phyloP scores from a whole-genome alignment of 1,284 basidiomycete genomes.

The Cystobasidium slooffiae region DNA sequence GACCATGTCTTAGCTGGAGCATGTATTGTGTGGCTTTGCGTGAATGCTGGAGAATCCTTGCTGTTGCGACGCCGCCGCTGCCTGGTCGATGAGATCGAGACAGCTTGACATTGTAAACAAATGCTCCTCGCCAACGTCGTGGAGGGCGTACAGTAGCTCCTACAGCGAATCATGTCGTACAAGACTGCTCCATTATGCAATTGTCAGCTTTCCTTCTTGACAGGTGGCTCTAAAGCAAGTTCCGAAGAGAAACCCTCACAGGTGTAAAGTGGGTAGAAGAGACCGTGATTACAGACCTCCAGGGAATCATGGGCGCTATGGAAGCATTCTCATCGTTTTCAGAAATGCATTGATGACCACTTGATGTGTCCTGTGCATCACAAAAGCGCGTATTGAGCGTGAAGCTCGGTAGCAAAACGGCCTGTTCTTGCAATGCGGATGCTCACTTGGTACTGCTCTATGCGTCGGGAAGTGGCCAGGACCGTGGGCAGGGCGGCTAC shows the following conservation, averaged over 20 bases:
- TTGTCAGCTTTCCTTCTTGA: neutral
- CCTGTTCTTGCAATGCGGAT: neutral
- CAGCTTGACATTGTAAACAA: neutral
- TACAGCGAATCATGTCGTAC: constrained; percentile 8
- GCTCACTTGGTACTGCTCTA: neutral
- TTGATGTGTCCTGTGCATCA: neutral
- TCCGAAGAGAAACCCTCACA: neutral
- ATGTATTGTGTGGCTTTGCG: neutral
- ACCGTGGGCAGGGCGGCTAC: too few relatives aligned
- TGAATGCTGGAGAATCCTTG: too few relatives aligned
- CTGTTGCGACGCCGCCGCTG: too few relatives aligned
- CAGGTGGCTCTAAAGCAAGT: neutral
- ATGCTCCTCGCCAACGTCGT: neutral
- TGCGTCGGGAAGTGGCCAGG: too few relatives aligned
- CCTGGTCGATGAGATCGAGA: constrained; percentile 7
- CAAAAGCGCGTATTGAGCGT: constrained; percentile 9
- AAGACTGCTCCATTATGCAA: neutral
- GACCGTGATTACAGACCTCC: too few relatives aligned
- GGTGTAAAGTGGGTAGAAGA: too few relatives aligned
- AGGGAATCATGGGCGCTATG: too few relatives aligned
- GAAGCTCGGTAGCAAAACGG: constrained; percentile 22
- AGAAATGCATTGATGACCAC: neutral
- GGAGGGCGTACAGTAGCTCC: neutral
- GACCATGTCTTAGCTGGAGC: neutral
- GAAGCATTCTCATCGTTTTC: too few relatives aligned